These are phyloP conservation scores for Pseudopithomyces maydicus DNA, from an alignment of 2,329 filamentous ascomycete species.

Conservation along the genomic window DNA sequence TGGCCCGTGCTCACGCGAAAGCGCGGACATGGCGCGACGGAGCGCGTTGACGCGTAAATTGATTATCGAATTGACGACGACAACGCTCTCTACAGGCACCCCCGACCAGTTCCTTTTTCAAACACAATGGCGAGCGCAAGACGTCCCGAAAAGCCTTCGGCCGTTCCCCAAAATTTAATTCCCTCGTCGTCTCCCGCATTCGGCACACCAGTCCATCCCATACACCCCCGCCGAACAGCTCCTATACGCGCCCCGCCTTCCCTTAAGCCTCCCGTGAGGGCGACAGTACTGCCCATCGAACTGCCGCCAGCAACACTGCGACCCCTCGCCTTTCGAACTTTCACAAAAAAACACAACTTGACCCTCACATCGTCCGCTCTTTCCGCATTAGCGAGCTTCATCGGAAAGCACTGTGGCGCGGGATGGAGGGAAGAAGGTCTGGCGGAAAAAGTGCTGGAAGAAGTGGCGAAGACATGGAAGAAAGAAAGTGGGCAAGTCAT, in stretches of 20 bases:
- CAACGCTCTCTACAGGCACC: conserved; percentile 1
- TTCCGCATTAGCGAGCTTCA: conserved; percentile 82
- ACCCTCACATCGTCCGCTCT: conserved; percentile 88
- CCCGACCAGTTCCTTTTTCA: neutral
- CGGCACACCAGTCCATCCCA: conserved; percentile 81
- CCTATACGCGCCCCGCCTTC: conserved; percentile 51
- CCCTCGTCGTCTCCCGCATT: conserved; percentile 92
- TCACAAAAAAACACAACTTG: conserved; percentile 96
- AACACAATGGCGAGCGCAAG: conserved; percentile 33
- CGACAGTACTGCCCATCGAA: conserved; percentile 81
- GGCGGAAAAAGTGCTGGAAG: conserved; percentile 89
- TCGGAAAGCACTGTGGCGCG: conserved; percentile 91
- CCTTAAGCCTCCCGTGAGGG: conserved; percentile 57
- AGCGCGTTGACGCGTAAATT: conserved; percentile 31
- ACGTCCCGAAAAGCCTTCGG: conserved; percentile 37
- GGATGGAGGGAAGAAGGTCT: conserved; percentile 96
- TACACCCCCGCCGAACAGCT: conserved; percentile 59
- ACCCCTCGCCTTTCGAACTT: conserved; percentile 90
- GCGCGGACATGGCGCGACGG: conserved; percentile 9
- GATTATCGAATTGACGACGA: conserved; percentile 5
- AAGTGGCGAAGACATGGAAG: conserved; percentile 91
- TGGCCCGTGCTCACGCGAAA: conserved; percentile 20
- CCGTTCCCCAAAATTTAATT: conserved; percentile 60
- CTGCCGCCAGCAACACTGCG: conserved; percentile 85
- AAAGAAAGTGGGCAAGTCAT: conserved; percentile 86